phyloP scores from a whole-genome alignment of 2,329 filamentous ascomycete species.

The Paecilomyces dactylethromorphus region DNA sequence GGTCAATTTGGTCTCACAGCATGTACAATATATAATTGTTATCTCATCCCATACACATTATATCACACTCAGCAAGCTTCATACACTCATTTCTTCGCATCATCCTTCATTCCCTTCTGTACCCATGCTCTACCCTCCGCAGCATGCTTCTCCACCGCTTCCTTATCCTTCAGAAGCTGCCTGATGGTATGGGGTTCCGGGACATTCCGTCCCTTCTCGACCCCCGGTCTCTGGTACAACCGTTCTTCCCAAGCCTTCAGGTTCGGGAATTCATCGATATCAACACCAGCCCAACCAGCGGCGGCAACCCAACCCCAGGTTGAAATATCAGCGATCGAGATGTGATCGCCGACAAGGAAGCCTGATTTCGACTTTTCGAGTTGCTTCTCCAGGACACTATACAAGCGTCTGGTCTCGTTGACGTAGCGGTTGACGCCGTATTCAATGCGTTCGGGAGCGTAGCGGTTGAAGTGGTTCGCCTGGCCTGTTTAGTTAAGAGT shows the following conservation, averaged over 20 bases:
- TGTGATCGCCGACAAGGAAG: conserved; percentile 46
- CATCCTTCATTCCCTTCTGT: conserved; percentile 61
- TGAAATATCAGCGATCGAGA: conserved; percentile 63
- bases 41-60: not conserved
- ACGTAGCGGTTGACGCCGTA: conserved; percentile 78
- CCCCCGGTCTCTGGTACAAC: conserved; percentile 61
- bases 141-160: conserved; percentile 53
- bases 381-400: conserved; percentile 68
- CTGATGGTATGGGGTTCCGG: conserved; percentile 58
- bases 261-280: conserved; percentile 68
- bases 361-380: conserved; percentile 47
- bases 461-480: conserved; percentile 75
- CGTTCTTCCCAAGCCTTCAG: conserved; percentile 71
- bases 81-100: conserved; percentile 46
- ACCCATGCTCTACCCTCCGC: conserved; percentile 56
- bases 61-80: not conserved
- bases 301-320: conserved; percentile 70
- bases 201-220: conserved; percentile 70
- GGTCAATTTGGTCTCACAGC: not conserved
- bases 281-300: conserved; percentile 55
- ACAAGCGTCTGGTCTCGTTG: conserved; percentile 78
- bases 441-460: conserved; percentile 73
- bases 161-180: conserved; percentile 51
- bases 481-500: conserved; percentile 44
- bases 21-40: not conserved